Conservation (phyloP, 2,329 filamentous ascomycete genomes). For the Chaetomiaceae sp. region DNA sequence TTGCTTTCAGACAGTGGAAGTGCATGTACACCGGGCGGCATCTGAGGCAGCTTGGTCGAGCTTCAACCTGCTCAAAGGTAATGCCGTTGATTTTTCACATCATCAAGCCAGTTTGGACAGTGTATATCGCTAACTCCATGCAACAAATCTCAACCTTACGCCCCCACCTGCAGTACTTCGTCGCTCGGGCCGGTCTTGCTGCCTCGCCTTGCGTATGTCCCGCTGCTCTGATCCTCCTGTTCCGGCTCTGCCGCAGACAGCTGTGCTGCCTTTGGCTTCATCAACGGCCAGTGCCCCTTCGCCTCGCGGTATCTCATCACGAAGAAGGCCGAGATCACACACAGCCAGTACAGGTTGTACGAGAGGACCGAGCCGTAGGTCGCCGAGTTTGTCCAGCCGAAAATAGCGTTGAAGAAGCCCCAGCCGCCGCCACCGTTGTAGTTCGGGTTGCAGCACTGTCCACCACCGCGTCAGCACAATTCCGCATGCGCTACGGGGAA, state of each 20-base stretch:
- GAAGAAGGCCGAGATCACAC: constrained; percentile 59
- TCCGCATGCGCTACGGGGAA: no score
- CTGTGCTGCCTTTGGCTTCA: constrained; percentile 25
- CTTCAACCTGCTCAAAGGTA: no score
- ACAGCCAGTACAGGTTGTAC: constrained; percentile 84
- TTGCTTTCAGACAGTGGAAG: no score
- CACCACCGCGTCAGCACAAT: background rate
- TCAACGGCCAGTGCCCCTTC: constrained; percentile 44
- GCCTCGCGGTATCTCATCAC: constrained; percentile 61
- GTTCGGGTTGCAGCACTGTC: constrained; percentile 70
- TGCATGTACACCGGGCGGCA: no score
- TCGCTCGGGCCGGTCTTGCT: background rate
- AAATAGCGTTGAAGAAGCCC: constrained; percentile 80
- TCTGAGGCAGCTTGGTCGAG: no score
- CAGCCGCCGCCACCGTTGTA: constrained; percentile 70
- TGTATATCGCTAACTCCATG: background rate
- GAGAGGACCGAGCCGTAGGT: constrained; percentile 82
- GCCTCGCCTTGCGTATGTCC: background rate
- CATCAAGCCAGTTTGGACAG: background rate
- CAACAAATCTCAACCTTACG: background rate
- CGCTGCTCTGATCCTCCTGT: background rate
- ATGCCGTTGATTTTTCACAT: no score
- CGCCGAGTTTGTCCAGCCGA: constrained; percentile 84
- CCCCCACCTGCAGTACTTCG: background rate
- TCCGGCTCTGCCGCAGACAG: background rate